These are phyloP conservation scores for Auricularia sp. DNA, from an alignment of 768 basidiomycete genomes.

Conservation along the genomic window DNA sequence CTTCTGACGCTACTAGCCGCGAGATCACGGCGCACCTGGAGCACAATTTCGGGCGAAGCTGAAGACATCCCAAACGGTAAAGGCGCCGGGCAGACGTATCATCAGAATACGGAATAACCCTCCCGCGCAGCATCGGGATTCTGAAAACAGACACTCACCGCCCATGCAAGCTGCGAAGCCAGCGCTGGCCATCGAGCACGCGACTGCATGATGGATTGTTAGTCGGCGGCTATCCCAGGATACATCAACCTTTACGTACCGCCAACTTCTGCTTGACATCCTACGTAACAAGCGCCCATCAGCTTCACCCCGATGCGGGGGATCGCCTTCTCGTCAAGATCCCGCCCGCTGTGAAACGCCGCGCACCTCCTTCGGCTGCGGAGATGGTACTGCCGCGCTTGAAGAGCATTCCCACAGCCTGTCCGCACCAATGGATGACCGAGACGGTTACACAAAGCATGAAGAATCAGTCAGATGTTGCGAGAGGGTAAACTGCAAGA, in stretches of 20 bases:
- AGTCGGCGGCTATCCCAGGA: not conserved
- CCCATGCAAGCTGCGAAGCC: slow-evolving; percentile 95
- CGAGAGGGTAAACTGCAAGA: not conserved
- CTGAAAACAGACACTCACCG: slow-evolving; percentile 32
- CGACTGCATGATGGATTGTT: slow-evolving; percentile 38
- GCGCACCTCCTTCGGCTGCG: slow-evolving; percentile 78
- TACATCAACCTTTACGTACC: slow-evolving; percentile 31
- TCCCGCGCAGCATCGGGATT: too few species aligned
- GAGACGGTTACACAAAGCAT: not conserved
- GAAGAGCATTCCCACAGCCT: slow-evolving; percentile 92
- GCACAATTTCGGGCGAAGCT: slow-evolving; percentile 74
- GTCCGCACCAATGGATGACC: slow-evolving; percentile 6
- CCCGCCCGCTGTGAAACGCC: not conserved
- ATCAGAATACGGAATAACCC: too few species aligned
- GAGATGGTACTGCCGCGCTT: slow-evolving; percentile 96
- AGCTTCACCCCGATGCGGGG: not conserved
- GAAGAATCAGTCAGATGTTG: not conserved
- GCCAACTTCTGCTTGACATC: slow-evolving; percentile 90
- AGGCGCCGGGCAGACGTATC: too few species aligned
- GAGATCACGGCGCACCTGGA: slow-evolving; percentile 40
- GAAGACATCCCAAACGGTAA: not conserved
- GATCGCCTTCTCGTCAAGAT: not conserved
- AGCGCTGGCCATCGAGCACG: slow-evolving; percentile 91
- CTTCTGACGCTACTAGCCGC: not conserved
- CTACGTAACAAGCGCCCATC: not conserved